Percentiles rank a stretch among this genome's conserved stretches.
Evolutionary conservation across 2,329 filamentous ascomycete species (phyloP).

Genomic region (Coleophoma eucalyptorum): DNA sequence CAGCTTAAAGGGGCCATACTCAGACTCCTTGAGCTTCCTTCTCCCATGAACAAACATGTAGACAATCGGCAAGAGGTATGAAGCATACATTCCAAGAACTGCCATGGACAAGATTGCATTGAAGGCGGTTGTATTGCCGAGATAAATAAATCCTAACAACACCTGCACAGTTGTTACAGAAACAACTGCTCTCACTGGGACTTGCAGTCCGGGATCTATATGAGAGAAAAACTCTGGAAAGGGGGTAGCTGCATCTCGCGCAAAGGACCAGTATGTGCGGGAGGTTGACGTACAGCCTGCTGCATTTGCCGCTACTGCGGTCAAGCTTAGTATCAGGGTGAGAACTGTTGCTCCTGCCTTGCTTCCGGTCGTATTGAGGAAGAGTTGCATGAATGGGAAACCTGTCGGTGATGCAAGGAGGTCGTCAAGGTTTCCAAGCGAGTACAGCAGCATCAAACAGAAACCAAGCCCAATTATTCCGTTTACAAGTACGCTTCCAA

Average conservation of each 20-base stretch:
- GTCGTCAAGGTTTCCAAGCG: slow-evolving; percentile 32
- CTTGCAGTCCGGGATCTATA: slow-evolving; percentile 25
- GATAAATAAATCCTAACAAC: slow-evolving; percentile 41
- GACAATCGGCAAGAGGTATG: slow-evolving; percentile 36
- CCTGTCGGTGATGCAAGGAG: slow-evolving; percentile 37
- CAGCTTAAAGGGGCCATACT: slow-evolving; percentile 25
- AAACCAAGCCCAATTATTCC: slow-evolving; percentile 41
- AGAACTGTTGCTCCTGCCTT: slow-evolving; percentile 36
- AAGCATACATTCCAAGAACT: slow-evolving; percentile 38
- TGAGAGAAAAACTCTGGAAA: slow-evolving; percentile 33
- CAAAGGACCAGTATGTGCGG: slow-evolving; percentile 40
- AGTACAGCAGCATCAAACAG: slow-evolving; percentile 38
- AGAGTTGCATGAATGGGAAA: slow-evolving; percentile 42
- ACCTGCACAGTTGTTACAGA: slow-evolving; percentile 38
- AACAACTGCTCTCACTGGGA: slow-evolving; percentile 35
- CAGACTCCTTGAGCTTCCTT: slow-evolving; percentile 14
- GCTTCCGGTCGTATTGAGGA: slow-evolving; percentile 36
- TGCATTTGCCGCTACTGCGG: slow-evolving; percentile 42
- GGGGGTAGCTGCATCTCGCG: slow-evolving; percentile 35
- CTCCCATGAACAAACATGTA: slow-evolving; percentile 35
- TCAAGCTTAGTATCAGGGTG: slow-evolving; percentile 35
- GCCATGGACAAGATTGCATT: slow-evolving; percentile 41
- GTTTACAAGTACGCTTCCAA: slow-evolving; percentile 39
- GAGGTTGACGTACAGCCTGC: slow-evolving; percentile 39
- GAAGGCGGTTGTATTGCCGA: slow-evolving; percentile 42